phyloP scores from a whole-genome alignment of 1,139 yeast species.

The Neolecta irregularis region DNA sequence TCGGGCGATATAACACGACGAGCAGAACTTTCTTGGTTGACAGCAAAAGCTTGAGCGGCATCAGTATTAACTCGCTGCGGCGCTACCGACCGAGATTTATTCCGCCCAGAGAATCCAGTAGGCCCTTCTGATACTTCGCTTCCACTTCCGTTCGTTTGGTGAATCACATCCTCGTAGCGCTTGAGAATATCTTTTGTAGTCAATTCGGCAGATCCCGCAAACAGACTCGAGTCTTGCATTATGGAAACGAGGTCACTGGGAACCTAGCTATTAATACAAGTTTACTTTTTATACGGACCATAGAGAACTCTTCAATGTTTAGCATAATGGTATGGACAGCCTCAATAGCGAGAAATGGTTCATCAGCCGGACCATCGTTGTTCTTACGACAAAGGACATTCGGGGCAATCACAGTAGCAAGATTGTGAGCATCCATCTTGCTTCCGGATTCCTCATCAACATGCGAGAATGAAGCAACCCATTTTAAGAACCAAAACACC shows the following conservation, averaged over 20 bases:
- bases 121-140: no score
- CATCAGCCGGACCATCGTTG: conserved; percentile 38
- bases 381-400: conserved; percentile 49
- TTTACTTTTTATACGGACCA: conserved; percentile 27
- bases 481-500: conserved; percentile 65
- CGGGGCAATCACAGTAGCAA: conserved; percentile 92
- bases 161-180: conserved; percentile 18
- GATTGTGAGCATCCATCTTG: conserved; percentile 89
- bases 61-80: background rate
- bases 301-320: conserved; percentile 62
- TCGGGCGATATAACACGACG: no score
- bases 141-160: no score
- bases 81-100: no score
- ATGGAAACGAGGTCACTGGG: conserved; percentile 37
- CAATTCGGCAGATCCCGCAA: conserved; percentile 17
- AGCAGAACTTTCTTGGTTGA: background rate
- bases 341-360: conserved; percentile 79
- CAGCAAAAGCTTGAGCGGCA: background rate
- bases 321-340: conserved; percentile 76
- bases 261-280: no score
- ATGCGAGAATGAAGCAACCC: conserved; percentile 91
- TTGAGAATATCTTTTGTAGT: conserved; percentile 23
- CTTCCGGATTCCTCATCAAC: conserved; percentile 76
- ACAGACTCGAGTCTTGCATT: conserved; percentile 21
- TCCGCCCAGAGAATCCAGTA: no score